Evolutionary conservation across 148 eudicot species (phyloP).

Genomic region (Chenopodium berlandieri): DNA sequence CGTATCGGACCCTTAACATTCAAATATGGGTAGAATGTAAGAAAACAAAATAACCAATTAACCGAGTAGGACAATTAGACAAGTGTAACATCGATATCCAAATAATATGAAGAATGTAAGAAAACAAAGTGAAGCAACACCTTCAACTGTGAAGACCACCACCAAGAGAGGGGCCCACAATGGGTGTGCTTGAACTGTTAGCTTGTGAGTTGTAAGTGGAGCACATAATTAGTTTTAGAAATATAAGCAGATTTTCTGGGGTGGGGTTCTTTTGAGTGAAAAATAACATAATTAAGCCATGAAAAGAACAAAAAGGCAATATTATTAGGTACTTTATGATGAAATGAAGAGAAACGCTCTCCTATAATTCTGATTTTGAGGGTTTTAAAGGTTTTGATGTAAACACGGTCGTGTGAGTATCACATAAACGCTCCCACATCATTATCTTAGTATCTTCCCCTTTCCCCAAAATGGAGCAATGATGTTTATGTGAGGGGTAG

Average conservation of each 20-base stretch:
- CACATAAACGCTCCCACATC: constrained; percentile 14
- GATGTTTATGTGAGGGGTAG: constrained; percentile 17
- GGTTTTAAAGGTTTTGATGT: constrained; percentile 3
- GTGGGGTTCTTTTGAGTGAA: constrained; percentile 25
- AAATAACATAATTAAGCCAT: constrained; percentile 20
- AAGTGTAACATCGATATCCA: too few relatives aligned
- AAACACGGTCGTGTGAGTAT: not conserved
- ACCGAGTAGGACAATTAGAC: too few relatives aligned
- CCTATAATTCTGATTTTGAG: not conserved
- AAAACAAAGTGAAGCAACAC: not conserved
- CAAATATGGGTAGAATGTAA: too few relatives aligned
- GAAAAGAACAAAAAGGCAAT: constrained; percentile 32
- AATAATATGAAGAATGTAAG: too few relatives aligned
- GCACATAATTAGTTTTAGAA: constrained; percentile 17
- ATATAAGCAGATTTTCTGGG: constrained; percentile 26
- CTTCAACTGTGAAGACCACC: not conserved
- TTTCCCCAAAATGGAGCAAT: constrained; percentile 25
- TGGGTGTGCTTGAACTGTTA: not conserved
- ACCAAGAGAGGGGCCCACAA: not conserved
- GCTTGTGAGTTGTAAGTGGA: constrained; percentile 20
- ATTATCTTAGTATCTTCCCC: not conserved
- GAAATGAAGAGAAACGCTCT: constrained; percentile 1
- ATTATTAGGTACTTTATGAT: not conserved
- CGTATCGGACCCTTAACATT: too few relatives aligned
- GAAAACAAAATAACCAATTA: too few relatives aligned